These are phyloP conservation scores for Lentinula lateritia DNA, from an alignment of 768 basidiomycete genomes.

Conservation along the genomic window DNA sequence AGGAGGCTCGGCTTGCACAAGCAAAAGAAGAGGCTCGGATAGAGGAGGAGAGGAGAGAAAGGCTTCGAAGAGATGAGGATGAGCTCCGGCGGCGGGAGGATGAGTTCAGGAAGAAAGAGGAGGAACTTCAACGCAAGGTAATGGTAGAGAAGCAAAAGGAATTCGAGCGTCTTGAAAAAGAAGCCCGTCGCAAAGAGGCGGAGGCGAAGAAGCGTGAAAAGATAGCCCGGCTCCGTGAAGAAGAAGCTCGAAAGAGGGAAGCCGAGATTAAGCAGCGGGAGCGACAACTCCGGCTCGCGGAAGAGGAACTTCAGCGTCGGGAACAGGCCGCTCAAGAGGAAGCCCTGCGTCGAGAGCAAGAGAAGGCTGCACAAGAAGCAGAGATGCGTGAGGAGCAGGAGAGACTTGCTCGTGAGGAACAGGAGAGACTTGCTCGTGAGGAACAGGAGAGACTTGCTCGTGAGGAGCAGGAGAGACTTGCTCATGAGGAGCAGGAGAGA, in stretches of 20 bases:
- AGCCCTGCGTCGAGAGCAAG: not conserved
- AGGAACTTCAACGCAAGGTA: slow-evolving; percentile 11
- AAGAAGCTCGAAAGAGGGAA: slow-evolving; percentile 19
- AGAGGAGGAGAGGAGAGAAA: slow-evolving; percentile 19
- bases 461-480: not conserved
- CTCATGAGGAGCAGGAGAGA: not conserved
- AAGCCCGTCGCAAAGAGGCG: slow-evolving; percentile 20
- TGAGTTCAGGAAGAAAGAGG: slow-evolving; percentile 13
- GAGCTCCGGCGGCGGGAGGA: slow-evolving; percentile 9
- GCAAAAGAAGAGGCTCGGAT: slow-evolving; percentile 2
- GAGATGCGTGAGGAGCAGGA: slow-evolving; percentile 14
- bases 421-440: slow-evolving; percentile 6
- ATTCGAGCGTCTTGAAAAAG: slow-evolving; percentile 20
- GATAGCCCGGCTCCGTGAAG: slow-evolving; percentile 17
- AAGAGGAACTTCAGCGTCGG: slow-evolving; percentile 29
- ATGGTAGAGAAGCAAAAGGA: slow-evolving; percentile 12
- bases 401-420: slow-evolving; percentile 12
- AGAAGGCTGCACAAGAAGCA: slow-evolving; percentile 15
- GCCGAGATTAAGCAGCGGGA: slow-evolving; percentile 21
- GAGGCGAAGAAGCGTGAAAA: slow-evolving; percentile 15
- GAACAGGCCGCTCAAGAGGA: slow-evolving; percentile 17
- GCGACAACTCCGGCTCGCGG: slow-evolving; percentile 25
- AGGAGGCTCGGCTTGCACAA: slow-evolving; percentile 17
- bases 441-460: slow-evolving; percentile 2
- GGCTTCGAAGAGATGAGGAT: slow-evolving; percentile 15